Evolutionary conservation across 768 basidiomycete genomes (phyloP).

Genomic region (Xerocomus potaroensis): DNA sequence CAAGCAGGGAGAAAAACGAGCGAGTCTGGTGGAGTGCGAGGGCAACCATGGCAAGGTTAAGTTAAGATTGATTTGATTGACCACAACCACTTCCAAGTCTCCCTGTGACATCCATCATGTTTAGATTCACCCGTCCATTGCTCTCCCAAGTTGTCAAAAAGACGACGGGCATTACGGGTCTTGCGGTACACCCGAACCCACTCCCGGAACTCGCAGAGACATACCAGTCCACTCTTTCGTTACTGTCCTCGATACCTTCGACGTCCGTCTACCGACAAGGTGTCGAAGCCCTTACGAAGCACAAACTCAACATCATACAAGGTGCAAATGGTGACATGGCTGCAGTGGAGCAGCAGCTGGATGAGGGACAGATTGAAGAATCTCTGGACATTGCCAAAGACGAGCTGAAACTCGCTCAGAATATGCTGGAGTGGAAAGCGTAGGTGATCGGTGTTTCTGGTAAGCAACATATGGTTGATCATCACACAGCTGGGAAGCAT

Average conservation of each 20-base stretch:
- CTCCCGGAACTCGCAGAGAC: constrained; percentile 71
- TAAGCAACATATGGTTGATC: constrained; percentile 3
- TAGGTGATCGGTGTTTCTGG: constrained; percentile 42
- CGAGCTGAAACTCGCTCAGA: constrained; percentile 70
- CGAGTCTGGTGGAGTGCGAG: constrained; percentile 34
- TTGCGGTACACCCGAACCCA: constrained; percentile 79
- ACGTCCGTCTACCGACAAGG: constrained; percentile 88
- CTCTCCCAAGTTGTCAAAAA: constrained; percentile 60
- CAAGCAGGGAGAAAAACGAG: constrained; percentile 22
- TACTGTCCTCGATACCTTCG: constrained; percentile 67
- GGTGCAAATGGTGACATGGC: constrained; percentile 61
- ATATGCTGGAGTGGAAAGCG: constrained; percentile 97
- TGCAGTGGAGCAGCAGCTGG: constrained; percentile 66
- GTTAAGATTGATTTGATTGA: background rate
- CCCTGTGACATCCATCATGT: constrained; percentile 46
- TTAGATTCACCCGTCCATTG: constrained; percentile 72
- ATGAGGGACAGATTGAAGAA: constrained; percentile 87
- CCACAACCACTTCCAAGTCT: constrained; percentile 10
- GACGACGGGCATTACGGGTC: constrained; percentile 84
- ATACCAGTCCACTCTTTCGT: constrained; percentile 72
- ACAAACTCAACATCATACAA: constrained; percentile 72
- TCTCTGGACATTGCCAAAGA: constrained; percentile 77
- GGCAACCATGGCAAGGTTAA: constrained; percentile 35
- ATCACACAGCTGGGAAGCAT: constrained; percentile 73
- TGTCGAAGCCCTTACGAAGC: constrained; percentile 77